Evolutionary conservation across 257 asterid genomes (phyloP), one percentile per base, ranked within the genome.

Genomic region (Linaria vulgaris): DNA sequence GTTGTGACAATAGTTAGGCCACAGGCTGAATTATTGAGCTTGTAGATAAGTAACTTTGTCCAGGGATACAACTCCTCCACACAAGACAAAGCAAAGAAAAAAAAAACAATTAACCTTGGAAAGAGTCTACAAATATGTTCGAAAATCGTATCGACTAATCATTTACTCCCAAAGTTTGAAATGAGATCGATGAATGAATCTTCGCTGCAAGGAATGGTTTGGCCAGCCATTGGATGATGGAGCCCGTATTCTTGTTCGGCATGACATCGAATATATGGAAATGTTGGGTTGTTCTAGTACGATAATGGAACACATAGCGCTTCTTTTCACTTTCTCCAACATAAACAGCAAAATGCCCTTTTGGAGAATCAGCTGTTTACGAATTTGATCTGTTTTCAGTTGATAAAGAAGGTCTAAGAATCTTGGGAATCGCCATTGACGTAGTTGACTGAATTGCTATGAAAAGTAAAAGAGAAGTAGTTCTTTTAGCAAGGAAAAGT

Each of bases 151-250:
- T 3, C 34, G 3, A 27, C 6, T 3, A 27, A 27, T 27, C 34
- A 34, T 34, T 11, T 34, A 4, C 41, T 34, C 11, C 11, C 30
- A 69, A 50, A 66, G 0, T 48, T 54, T 16, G 74, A 69, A 20
- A 50, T 66, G 6, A 77, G 19, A 44, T 70, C 67, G 6, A 51
- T 11, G 61, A 74, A 74, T 19, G 64, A 6, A 14, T 65, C 69
- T 6, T 74, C 66, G 3, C 62, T 71, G 58, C 63, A 71, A 8
- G 76, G 76, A 19, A 71, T 64, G 1, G 76, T 71, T 0, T 62
- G 70, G 34, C 78, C 81, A 6, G 68, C 73, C 78, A 72, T 72
- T 6, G 70, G 80, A n/a, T 67, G 74, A 63, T 51, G 6, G 55
- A 59, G 65, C 1, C 79, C 68, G 1, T 14, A 68, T 68, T 61